These are phyloP conservation scores for Xylaria sp. DNA, from an alignment of 495 filamentous ascomycete species.

Conservation along the genomic window DNA sequence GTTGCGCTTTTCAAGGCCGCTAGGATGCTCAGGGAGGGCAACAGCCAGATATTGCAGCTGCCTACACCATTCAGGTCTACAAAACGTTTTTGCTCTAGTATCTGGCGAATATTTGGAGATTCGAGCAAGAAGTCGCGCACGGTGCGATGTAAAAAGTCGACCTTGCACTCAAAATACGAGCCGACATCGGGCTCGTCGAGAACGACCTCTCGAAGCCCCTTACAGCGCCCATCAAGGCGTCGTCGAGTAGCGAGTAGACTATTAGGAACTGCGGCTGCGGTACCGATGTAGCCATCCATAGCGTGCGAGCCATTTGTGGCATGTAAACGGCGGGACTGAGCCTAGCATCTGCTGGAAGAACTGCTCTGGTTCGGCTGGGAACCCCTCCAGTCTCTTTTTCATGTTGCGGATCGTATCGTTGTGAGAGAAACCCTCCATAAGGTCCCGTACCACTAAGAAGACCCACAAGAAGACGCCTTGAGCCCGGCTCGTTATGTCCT, in stretches of 20 bases:
- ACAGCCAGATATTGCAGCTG: conserved; percentile 1
- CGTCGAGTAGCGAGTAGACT: conserved; percentile 26
- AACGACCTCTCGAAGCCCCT: conserved; percentile 29
- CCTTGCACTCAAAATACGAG: conserved; percentile 1
- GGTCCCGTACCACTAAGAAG: conserved; percentile 34
- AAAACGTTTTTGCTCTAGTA: background rate
- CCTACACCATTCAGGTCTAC: background rate
- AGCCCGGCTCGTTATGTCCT: conserved; percentile 39
- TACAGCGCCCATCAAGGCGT: conserved; percentile 29
- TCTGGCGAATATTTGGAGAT: background rate
- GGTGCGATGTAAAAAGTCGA: conserved; percentile 39
- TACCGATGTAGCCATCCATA: conserved; percentile 23
- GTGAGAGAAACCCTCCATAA: conserved; percentile 33
- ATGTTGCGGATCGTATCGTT: conserved; percentile 33
- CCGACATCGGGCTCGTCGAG: background rate
- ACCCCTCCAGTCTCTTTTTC: conserved; percentile 21
- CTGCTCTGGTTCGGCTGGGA: conserved; percentile 35
- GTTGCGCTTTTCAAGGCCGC: conserved; percentile 9
- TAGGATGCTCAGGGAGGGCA: conserved; percentile 6
- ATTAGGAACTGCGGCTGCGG: conserved; percentile 21
- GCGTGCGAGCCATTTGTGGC: conserved; percentile 6
- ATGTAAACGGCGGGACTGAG: conserved; percentile 14
- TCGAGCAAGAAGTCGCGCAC: conserved; percentile 35
- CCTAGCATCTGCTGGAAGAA: conserved; percentile 38
- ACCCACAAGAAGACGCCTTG: conserved; percentile 55